Conservation (phyloP, 306 rosid genomes). For the Canavalia ensiformis region DNA sequence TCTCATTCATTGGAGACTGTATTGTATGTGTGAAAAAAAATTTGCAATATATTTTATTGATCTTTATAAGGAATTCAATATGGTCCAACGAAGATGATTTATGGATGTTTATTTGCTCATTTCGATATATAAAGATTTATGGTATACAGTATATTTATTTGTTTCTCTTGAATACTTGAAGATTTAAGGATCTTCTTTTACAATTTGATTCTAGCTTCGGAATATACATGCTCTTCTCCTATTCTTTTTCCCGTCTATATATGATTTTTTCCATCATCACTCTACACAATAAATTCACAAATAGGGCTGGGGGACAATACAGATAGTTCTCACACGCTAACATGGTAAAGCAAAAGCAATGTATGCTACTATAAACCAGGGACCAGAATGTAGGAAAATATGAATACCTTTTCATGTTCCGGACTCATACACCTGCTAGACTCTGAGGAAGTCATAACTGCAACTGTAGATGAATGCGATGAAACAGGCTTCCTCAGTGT, state of each 20-base stretch:
- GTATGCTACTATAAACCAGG: conserved; percentile 26
- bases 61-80: not conserved
- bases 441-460: conserved; percentile 54
- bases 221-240: too few relatives aligned
- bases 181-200: not conserved
- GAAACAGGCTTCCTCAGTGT: conserved; percentile 84
- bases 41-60: not conserved
- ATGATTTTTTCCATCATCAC: too few relatives aligned
- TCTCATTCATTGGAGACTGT: conserved; percentile 10
- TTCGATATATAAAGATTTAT: too few relatives aligned
- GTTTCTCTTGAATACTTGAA: not conserved
- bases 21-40: not conserved
- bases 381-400: conserved; percentile 11
- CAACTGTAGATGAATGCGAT: conserved; percentile 77
- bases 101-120: too few relatives aligned
- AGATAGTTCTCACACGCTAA: conserved; percentile 11
- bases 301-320: not conserved
- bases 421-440: conserved; percentile 56
- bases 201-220: not conserved
- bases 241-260: too few relatives aligned
- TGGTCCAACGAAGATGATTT: not conserved
- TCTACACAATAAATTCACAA: conserved; percentile 32
- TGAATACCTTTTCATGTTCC: conserved; percentile 68
- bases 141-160: not conserved
- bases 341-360: not conserved